These are phyloP conservation scores for Blastobotrys raffinosifermentans DNA, from an alignment of 1,139 yeast species.

Conservation along the genomic window DNA sequence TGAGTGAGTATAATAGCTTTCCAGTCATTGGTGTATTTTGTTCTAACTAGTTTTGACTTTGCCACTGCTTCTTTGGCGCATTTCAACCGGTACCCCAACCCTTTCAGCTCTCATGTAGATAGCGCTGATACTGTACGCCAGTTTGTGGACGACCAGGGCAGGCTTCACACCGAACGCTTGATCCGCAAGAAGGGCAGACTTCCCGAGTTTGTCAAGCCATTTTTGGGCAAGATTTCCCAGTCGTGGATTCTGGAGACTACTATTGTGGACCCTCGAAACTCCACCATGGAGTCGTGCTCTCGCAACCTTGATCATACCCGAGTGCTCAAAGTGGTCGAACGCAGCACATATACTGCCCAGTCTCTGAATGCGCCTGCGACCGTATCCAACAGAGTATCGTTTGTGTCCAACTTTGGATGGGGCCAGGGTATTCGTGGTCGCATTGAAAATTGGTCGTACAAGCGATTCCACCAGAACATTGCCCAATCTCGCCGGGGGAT, in stretches of 20 bases:
- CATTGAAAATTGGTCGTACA: slow-evolving; percentile 80
- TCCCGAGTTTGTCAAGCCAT: slow-evolving; percentile 74
- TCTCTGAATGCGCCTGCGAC: slow-evolving; percentile 16
- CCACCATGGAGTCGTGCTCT: slow-evolving; percentile 63
- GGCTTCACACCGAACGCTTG: slow-evolving; percentile 65
- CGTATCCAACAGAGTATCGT: slow-evolving; percentile 46
- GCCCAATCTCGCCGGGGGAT: slow-evolving; percentile 66
- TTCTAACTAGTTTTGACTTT: slow-evolving; percentile 20
- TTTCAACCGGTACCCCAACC: slow-evolving; percentile 37
- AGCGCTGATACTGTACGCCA: slow-evolving; percentile 73
- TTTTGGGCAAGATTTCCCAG: slow-evolving; percentile 65
- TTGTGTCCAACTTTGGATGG: slow-evolving; percentile 61
- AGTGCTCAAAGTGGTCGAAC: slow-evolving; percentile 76
- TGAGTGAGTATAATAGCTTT: slow-evolving; percentile 12
- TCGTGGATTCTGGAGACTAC: slow-evolving; percentile 84
- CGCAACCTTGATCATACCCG: slow-evolving; percentile 82
- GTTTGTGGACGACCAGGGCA: slow-evolving; percentile 54
- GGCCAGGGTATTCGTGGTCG: slow-evolving; percentile 67
- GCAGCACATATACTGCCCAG: slow-evolving; percentile 45
- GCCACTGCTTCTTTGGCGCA: slow-evolving; percentile 23
- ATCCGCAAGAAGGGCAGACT: slow-evolving; percentile 75
- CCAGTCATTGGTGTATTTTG: neutral
- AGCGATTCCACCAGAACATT: slow-evolving; percentile 62
- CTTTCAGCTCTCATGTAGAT: slow-evolving; percentile 82
- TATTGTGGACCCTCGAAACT: slow-evolving; percentile 57